Evolutionary conservation across 345 rosid species (phyloP), one percentile per base, ranked within the genome.

Genomic region (Noccaea bulbosa): DNA sequence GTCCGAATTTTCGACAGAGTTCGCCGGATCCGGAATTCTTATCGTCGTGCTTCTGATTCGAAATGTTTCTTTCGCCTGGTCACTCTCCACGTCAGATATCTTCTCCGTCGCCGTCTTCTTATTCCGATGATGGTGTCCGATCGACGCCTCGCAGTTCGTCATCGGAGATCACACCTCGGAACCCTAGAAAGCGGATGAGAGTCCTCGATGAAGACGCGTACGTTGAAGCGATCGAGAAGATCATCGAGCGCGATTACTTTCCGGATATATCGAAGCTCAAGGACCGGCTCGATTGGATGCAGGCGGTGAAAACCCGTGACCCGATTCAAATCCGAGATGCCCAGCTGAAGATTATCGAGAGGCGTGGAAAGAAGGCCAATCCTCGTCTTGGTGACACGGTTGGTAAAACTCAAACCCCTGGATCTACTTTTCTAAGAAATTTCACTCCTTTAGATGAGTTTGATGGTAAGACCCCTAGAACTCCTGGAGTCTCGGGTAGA

Each of bases 191-290:
- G 66, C 81, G 85, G 3, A 37, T 84, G 47, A 68, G 76, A 16
- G 97, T 94, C 22, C 92, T 94, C 20, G 96, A 94, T 11, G 96
- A 94, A 63, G 99, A 94, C 76, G 72, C 85, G 2, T 94, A 91
- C 50, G 97, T 87, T 0, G 90, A 85, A 37, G 90, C 93, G 40
- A 87, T 94, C 54, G 98, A 94, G 93, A 83, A 82, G 81, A 91
- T 94, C 75, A 86, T 94, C 70, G 98, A 94, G 80, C 96, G 99
- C 17, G 98, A 94, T 69, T 94, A 80, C 84, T 94, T 91, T 77
- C 99, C 99, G 2, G 98, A 94, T 80, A 85, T 94, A 69, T 60
- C 93, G 6, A 94, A 94, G 86, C 98, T 94, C 59, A 90, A 84
- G 33, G 99, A 91, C 70, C 93, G 96, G 6, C 88, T 87, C 44